Evolutionary conservation across 2,329 filamentous ascomycete species (phyloP).

Genomic region (Fusarium tjaetaba): DNA sequence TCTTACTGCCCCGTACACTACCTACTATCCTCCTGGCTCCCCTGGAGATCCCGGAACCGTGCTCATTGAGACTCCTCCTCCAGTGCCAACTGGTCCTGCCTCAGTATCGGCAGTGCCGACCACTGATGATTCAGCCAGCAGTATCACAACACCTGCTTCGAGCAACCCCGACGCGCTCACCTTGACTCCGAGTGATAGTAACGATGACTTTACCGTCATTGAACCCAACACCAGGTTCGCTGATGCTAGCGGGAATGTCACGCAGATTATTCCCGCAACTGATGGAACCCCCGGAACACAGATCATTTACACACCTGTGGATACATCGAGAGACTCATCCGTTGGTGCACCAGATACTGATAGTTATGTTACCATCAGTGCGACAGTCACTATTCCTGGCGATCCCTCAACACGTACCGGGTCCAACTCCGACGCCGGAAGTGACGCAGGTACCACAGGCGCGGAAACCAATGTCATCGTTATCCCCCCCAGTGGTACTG

Average conservation of each 20-base stretch:
- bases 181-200: constrained; percentile 10
- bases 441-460: constrained; percentile 16
- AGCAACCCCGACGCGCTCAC: constrained; percentile 25
- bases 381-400: constrained; percentile 32
- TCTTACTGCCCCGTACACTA: constrained; percentile 16
- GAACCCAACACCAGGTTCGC: constrained; percentile 28
- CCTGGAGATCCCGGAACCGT: constrained; percentile 27
- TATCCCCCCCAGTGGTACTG: constrained; percentile 32
- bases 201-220: constrained; percentile 28
- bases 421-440: background rate
- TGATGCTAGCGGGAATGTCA: constrained; percentile 26
- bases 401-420: constrained; percentile 23
- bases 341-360: background rate
- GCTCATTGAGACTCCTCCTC: constrained; percentile 18
- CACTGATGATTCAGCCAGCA: background rate
- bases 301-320: constrained; percentile 26
- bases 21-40: constrained; percentile 18
- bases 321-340: background rate
- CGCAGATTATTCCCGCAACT: constrained; percentile 18
- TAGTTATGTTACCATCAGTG: constrained; percentile 17
- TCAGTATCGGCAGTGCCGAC: constrained; percentile 10
- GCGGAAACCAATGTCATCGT: constrained; percentile 30
- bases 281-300: constrained; percentile 21
- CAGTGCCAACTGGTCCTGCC: background rate
- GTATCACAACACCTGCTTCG: background rate